Evolutionary conservation across 169 alveolate species (phyloP).

Genomic region (Plasmodium inui): DNA sequence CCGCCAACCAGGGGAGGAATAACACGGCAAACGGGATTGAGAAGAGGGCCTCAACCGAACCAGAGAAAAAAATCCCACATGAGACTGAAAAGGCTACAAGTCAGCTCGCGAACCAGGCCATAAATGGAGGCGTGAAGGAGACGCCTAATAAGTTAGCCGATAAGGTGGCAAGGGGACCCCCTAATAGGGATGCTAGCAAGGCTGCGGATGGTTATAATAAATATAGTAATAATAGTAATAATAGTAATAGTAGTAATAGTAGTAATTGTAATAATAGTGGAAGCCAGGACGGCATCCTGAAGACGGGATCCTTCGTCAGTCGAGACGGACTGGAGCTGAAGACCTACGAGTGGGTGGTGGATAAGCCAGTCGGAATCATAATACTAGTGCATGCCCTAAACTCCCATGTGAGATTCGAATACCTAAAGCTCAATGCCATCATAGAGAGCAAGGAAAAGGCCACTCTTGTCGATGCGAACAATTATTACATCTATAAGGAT

Average conservation of each 20-base stretch:
- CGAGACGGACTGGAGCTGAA: constrained; percentile 39
- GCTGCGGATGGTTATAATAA: background rate
- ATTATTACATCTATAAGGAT: background rate
- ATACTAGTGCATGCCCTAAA: constrained; percentile 70
- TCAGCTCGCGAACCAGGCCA: background rate
- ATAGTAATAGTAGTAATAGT: too few relatives aligned
- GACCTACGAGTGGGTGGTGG: constrained; percentile 50
- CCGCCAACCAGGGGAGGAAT: background rate
- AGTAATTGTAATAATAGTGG: too few relatives aligned
- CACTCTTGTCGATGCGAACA: background rate
- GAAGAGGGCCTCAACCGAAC: background rate
- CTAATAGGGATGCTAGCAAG: background rate
- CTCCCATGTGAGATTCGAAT: constrained; percentile 68
- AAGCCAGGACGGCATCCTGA: background rate
- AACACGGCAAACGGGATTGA: background rate
- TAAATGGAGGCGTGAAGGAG: background rate
- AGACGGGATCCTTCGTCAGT: constrained; percentile 31
- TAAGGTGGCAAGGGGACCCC: background rate
- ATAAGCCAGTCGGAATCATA: constrained; percentile 15
- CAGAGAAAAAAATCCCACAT: background rate
- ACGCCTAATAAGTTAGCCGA: background rate
- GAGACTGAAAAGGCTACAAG: background rate
- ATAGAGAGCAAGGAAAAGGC: constrained; percentile 20
- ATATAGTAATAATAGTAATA: too few relatives aligned
- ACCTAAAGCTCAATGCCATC: constrained; percentile 3